These are phyloP conservation scores for Calonectria pteridis DNA, from an alignment of 2,329 filamentous ascomycete genomes.

Conservation along the genomic window DNA sequence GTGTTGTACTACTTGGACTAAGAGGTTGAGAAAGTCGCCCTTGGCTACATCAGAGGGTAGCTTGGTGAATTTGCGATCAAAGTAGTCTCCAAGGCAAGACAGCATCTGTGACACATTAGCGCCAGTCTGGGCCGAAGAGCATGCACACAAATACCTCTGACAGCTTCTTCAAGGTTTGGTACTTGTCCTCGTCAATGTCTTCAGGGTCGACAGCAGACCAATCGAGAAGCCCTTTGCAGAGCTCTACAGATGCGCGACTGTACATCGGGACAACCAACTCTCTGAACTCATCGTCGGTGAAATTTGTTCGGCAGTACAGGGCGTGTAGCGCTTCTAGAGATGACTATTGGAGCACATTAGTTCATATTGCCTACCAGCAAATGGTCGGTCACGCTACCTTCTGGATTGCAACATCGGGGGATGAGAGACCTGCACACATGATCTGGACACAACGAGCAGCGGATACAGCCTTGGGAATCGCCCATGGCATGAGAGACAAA, in stretches of 20 bases:
- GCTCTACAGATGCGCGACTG: constrained; percentile 74
- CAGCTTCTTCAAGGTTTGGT: constrained; percentile 92
- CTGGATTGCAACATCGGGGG: constrained; percentile 78
- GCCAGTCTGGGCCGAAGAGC: not conserved
- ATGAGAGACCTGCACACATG: constrained; percentile 79
- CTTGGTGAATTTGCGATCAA: constrained; percentile 80
- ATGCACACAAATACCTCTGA: constrained; percentile 77
- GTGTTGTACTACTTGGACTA: constrained; percentile 83
- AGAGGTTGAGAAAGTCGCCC: constrained; percentile 81
- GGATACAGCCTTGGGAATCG: constrained; percentile 84
- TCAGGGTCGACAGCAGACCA: constrained; percentile 85
- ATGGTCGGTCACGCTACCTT: constrained; percentile 63
- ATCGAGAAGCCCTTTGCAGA: constrained; percentile 80
- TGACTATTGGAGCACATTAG: constrained; percentile 62
- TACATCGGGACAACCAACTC: constrained; percentile 86
- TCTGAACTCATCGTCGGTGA: constrained; percentile 82
- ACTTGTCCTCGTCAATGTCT: constrained; percentile 91
- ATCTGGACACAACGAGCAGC: constrained; percentile 77
- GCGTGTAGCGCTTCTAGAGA: constrained; percentile 87
- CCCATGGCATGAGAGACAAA: constrained; percentile 86
- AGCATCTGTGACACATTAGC: constrained; percentile 70
- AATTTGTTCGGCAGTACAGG: constrained; percentile 80
- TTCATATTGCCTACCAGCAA: not conserved
- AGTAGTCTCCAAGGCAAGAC: constrained; percentile 85
- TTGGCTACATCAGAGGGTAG: constrained; percentile 75